Evolutionary conservation across 1,284 basidiomycete genomes (phyloP), one percentile per base, ranked within the genome.

Genomic region (Melampsora larici-populina): DNA sequence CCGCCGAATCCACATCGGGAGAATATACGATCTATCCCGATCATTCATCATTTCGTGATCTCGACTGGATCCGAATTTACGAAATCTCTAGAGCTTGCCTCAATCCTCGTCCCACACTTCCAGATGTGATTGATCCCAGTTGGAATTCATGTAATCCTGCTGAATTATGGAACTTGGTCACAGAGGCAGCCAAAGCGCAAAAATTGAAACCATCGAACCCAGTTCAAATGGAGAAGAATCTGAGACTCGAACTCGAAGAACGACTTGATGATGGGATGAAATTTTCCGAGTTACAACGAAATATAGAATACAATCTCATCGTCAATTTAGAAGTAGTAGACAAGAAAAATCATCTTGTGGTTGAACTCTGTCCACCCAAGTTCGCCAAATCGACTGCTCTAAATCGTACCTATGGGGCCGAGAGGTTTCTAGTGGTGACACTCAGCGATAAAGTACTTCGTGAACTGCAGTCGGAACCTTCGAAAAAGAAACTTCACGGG

Each of bases 391-490:
- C 63, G 7, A 75, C 67, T 24, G 46, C 64, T 15, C 73, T 75
- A 24, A 40, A 55, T 60, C 63, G 73, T 9, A 58, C 9, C 15
- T 75, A 67, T 60, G 73, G 73, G 24, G 46, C 73, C 9, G 24
- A 75, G 18, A 48, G 31, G 24, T 75, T 75, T 43, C 51, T 75
- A 21, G 26, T 24, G 18, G n/a, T 60, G n/a, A 43, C 15, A 43
- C 24, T 75, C 18, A 43, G 31, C 26, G 65, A 75, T 17, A 24
- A 75, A 58, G 33, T 75, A 15, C n/a, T 51, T 21, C 15, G n/a
- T 29, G 63, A 63, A n/a, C 33, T 75, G 24, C 31, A 60, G 49
- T 2, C 48, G 18, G 17, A 31, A 18, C 8, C 21, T 5, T 24
- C 49, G 13, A 64, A 49, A 8, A 62, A 67, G 24, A 58, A 68